Evolutionary conservation across 768 basidiomycete genomes (phyloP), one percentile per base, ranked within the genome.

Genomic region (Boletus subcaerulescens): DNA sequence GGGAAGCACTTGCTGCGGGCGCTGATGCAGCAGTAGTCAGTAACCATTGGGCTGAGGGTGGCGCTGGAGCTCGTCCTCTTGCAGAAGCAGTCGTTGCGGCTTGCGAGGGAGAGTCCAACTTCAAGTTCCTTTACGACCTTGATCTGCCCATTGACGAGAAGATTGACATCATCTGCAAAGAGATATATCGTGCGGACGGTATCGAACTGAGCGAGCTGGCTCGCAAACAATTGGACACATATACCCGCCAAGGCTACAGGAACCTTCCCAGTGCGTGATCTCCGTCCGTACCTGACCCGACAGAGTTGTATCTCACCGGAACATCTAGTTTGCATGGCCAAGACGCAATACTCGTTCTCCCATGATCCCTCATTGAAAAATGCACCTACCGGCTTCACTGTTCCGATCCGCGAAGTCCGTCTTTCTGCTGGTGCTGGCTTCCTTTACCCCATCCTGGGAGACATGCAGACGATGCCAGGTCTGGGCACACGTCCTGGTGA

Each of bases 391-490:
- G 95, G 93, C 26, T 99, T 99, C 77, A 94, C 85, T 10, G 77
- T 98, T 55, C 94, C 95, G 24, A 93, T 99, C 69, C 85, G 91
- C 32, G 84, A 86, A 52, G 90, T 98, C 44, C 79, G 90, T 45
- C 75, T 96, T 20, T 90, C 91, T 8, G 97, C 93, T 6, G 96
- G 96, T 41, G 94, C 95, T 53, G 92, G 92, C 24, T 98, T 98
- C 85, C 74, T 98, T 59, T 97, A 95, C 72, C 95, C 96, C 22
- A 82, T 98, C 58, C 79, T 91, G n/a, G 92, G 91, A 38, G 93
- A 95, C 70, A 98, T 99, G 91, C 89, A 92, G 71, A 98, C 94
- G 52, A 96, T 99, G 93, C 96, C 96, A 42, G 96, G 94, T 61
- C 81, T 97, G 40, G 91, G 87, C 24, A 97, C 93, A 55, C 85